phyloP scores from a whole-genome alignment of 805 yeast species.

The Kluyveromyces nonfermentans region DNA sequence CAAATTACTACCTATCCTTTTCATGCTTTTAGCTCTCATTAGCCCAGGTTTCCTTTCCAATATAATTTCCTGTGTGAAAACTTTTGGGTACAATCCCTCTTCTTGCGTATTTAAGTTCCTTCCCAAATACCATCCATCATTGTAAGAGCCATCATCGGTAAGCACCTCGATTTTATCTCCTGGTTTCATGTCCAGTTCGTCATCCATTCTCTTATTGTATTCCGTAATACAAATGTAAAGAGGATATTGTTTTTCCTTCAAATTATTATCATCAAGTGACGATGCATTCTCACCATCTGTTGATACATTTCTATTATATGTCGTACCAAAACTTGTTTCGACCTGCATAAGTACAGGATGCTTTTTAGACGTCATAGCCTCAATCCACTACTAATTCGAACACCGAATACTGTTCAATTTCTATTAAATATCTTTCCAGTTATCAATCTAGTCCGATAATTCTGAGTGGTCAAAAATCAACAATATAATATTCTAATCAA shows the following conservation, averaged over 20 bases:
- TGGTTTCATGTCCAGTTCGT: constrained; percentile 68
- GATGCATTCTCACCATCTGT: constrained; percentile 6
- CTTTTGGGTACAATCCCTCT: constrained; percentile 86
- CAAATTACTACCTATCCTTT: constrained; percentile 35
- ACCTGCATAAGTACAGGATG: constrained; percentile 11
- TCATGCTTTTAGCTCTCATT: constrained; percentile 46
- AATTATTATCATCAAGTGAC: constrained; percentile 5
- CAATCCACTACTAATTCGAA: background rate
- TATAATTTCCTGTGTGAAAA: constrained; percentile 58
- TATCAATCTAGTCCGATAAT: background rate
- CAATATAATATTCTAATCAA: background rate
- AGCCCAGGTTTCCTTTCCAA: constrained; percentile 34
- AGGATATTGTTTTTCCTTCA: constrained; percentile 13
- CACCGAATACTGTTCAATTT: background rate
- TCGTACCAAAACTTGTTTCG: constrained; percentile 10
- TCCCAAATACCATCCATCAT: constrained; percentile 97
- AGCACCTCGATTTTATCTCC: constrained; percentile 87
- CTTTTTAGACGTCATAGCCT: constrained; percentile 4
- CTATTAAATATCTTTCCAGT: background rate
- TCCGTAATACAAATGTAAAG: constrained; percentile 65
- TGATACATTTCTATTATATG: background rate
- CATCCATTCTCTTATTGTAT: constrained; percentile 79
- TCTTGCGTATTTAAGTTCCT: constrained; percentile 59
- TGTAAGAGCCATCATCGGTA: constrained; percentile 86
- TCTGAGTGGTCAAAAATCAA: background rate